These are phyloP conservation scores for Inga leiocalycina DNA, from an alignment of 306 rosid genomes.

Conservation along the genomic window DNA sequence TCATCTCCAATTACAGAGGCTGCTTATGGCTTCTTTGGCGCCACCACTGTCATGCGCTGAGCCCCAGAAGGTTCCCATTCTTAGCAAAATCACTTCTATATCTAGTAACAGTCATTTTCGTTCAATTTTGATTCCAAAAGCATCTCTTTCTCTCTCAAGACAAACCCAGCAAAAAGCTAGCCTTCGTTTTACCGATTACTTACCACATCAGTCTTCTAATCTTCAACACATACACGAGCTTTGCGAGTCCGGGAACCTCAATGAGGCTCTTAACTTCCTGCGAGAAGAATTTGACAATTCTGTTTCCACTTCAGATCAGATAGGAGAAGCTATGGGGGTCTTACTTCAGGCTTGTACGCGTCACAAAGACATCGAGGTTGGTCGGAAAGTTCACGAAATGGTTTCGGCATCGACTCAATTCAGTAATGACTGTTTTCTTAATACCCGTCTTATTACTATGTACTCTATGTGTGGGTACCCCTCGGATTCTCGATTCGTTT, in stretches of 20 bases:
- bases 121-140: slow-evolving; percentile 38
- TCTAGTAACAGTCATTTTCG: not conserved
- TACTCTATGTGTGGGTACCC: slow-evolving; percentile 68
- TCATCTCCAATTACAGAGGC: not conserved
- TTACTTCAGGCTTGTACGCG: slow-evolving; percentile 63
- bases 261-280: slow-evolving; percentile 53
- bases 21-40: slow-evolving; percentile 41
- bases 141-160: slow-evolving; percentile 39
- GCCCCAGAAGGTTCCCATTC: slow-evolving; percentile 13
- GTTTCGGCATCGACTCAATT: slow-evolving; percentile 46
- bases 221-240: slow-evolving; percentile 51
- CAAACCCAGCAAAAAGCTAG: slow-evolving; percentile 14
- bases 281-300: slow-evolving; percentile 36
- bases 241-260: slow-evolving; percentile 55
- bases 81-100: not conserved
- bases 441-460: slow-evolving; percentile 73
- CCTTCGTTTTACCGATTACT: slow-evolving; percentile 14
- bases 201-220: slow-evolving; percentile 13
- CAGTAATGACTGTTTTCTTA: slow-evolving; percentile 59
- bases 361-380: slow-evolving; percentile 52
- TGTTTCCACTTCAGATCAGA: slow-evolving; percentile 33
- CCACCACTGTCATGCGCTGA: slow-evolving; percentile 39
- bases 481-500: slow-evolving; percentile 56
- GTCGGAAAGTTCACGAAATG: slow-evolving; percentile 56
- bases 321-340: slow-evolving; percentile 44